A percentile compares a stretch with the other conserved stretches of the same genome.
Conservation (phyloP, 2,329 filamentous ascomycete species). For the Cercospora canescens region DNA sequence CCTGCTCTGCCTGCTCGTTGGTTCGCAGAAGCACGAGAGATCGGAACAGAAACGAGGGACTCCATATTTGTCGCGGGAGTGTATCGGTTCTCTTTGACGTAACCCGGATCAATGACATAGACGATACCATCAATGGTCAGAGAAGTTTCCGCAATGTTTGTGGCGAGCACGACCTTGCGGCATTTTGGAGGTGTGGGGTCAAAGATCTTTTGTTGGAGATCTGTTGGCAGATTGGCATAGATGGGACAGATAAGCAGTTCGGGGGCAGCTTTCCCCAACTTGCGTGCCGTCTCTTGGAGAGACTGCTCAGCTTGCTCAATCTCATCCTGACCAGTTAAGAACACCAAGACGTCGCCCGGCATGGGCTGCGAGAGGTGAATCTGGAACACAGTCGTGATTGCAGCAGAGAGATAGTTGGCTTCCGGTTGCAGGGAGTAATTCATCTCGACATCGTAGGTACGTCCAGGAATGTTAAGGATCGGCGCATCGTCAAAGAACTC, state of each 20-base stretch:
- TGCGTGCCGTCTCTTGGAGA: slow-evolving; percentile 80
- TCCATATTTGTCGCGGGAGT: slow-evolving; percentile 92
- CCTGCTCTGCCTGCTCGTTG: slow-evolving; percentile 91
- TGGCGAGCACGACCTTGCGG: slow-evolving; percentile 89
- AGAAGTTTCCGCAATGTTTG: slow-evolving; percentile 95
- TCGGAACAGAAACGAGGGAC: slow-evolving; percentile 84
- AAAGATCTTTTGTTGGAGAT: slow-evolving; percentile 91
- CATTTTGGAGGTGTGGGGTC: slow-evolving; percentile 83
- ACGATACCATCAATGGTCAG: slow-evolving; percentile 95
- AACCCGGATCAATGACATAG: slow-evolving; percentile 93
- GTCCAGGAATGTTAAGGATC: slow-evolving; percentile 91
- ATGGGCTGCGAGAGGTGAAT: slow-evolving; percentile 84
- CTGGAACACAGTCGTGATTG: slow-evolving; percentile 91
- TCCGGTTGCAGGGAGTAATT: slow-evolving; percentile 90
- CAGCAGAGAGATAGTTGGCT: slow-evolving; percentile 88
- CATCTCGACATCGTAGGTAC: slow-evolving; percentile 85
- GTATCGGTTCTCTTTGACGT: slow-evolving; percentile 93
- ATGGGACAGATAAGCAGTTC: slow-evolving; percentile 92
- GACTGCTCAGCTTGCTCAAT: slow-evolving; percentile 86
- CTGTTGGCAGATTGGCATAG: slow-evolving; percentile 88
- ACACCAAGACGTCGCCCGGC: slow-evolving; percentile 84
- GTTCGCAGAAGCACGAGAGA: slow-evolving; percentile 87
- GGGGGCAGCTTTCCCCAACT: slow-evolving; percentile 78
- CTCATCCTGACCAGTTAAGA: slow-evolving; percentile 93
- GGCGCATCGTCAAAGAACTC: slow-evolving; percentile 89